Evolutionary conservation across 192 early-diverging fungal genomes (phyloP).

Genomic region (Radiomyces spectabilis): DNA sequence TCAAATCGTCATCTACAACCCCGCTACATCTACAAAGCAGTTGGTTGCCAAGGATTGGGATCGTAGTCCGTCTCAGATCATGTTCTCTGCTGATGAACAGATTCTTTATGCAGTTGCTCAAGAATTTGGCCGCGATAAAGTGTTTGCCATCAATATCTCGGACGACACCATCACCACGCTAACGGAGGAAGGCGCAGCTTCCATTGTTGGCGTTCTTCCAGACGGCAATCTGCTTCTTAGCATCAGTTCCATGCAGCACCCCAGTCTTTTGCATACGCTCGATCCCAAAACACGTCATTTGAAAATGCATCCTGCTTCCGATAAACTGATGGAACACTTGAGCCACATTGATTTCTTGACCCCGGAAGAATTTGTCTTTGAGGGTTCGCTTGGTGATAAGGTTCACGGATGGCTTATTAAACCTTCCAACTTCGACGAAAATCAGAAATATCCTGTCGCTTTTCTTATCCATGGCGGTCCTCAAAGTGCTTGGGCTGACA

Average conservation of each 20-base stretch:
- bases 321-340: constrained; percentile 36
- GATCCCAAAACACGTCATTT: constrained; percentile 28
- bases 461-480: constrained; percentile 82
- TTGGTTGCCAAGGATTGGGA: constrained; percentile 54
- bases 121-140: constrained; percentile 58
- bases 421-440: constrained; percentile 47
- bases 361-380: constrained; percentile 65
- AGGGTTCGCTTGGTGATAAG: constrained; percentile 45
- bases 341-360: constrained; percentile 31
- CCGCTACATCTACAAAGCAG: constrained; percentile 23
- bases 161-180: constrained; percentile 38
- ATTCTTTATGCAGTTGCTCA: constrained; percentile 53
- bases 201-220: constrained; percentile 32
- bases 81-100: constrained; percentile 51
- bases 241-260: constrained; percentile 34
- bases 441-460: constrained; percentile 62
- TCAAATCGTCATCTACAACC: constrained; percentile 52
- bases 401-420: constrained; percentile 64
- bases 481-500: constrained; percentile 59
- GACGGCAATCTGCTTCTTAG: constrained; percentile 38
- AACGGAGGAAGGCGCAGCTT: constrained; percentile 39
- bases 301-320: background rate
- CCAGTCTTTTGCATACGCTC: constrained; percentile 28
- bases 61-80: constrained; percentile 45
- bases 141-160: constrained; percentile 53